Conservation (phyloP, 306 rosid species). For the Biancaea sappan region DNA sequence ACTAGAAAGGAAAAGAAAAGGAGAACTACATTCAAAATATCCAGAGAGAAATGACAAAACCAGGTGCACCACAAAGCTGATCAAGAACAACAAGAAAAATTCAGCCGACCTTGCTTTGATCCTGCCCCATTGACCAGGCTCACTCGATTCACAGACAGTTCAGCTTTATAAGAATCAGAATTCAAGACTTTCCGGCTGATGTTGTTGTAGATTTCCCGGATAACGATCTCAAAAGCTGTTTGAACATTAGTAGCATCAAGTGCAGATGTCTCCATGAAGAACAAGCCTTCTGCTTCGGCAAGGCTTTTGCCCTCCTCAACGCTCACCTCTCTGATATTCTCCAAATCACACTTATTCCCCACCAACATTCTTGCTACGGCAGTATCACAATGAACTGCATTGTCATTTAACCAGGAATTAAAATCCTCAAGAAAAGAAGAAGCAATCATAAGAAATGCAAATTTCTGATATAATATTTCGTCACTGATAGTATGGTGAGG, state of each 20-base stretch:
- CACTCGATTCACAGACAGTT: constrained; percentile 79
- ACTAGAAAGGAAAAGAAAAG: neutral
- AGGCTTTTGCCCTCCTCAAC: constrained; percentile 74
- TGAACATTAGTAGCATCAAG: constrained; percentile 83
- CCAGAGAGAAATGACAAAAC: constrained; percentile 34
- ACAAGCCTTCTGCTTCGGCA: constrained; percentile 84
- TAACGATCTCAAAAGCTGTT: constrained; percentile 79
- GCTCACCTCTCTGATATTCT: constrained; percentile 80
- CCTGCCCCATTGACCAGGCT: constrained; percentile 64
- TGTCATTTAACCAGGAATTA: constrained; percentile 26
- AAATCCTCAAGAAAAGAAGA: neutral
- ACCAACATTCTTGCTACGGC: constrained; percentile 80
- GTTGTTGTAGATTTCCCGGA: constrained; percentile 76
- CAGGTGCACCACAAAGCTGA: constrained; percentile 38
- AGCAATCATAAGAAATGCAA: neutral
- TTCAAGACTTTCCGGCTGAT: constrained; percentile 79
- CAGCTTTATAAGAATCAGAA: constrained; percentile 82
- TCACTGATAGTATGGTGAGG: too few species aligned
- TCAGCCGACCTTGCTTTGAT: constrained; percentile 47
- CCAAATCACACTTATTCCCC: constrained; percentile 92
- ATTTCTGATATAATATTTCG: too few species aligned
- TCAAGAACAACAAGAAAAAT: constrained; percentile 72
- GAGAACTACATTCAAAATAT: constrained; percentile 22
- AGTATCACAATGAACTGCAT: constrained; percentile 87
- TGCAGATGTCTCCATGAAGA: constrained; percentile 98